Evolutionary conservation across 2,329 filamentous ascomycete species (phyloP), one percentile per base, ranked within the genome.

Genomic region (Didymella arachidicola): DNA sequence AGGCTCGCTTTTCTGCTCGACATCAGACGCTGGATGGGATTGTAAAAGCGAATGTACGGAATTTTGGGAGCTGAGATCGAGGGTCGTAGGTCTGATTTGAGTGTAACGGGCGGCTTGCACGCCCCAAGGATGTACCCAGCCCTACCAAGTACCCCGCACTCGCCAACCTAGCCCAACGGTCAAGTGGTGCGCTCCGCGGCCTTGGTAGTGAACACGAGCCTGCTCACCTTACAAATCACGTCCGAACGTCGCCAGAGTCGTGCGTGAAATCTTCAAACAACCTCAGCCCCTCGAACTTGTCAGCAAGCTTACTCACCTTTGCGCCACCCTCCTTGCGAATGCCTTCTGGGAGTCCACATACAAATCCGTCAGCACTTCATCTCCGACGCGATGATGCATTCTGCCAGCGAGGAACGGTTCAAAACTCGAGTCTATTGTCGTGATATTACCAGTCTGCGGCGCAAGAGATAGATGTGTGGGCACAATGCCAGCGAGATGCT

Each of bases 261-360:
- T 42, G 34, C 11, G 41, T 53, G 8, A 56, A 52, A 10, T 52
- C 47, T 57, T 76, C 67, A 39, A 73, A 76, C 7, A 75, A 60
- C 61, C 73, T 70, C 22, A 61, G 67, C 53, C 67, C 66, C 19
- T 67, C 57, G 8, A 75, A 71, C n/a, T 64, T 63, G 34, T 68
- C 62, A 3, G 67, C 71, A 39, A 75, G 67, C 54, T 69, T 68
- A 25, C 61, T 26, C 32, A 70, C 66, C 32, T 63, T 65, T 32
- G 70, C 67, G 11, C 36, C 36, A 19, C 11, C 18, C 18, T 19
- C 7, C 1, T 39, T 39, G 16, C 18, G n/a, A 12, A 39, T 39
- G 36, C 36, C 2, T n/a, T 39, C 7, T 18, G 5, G 19, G 10
- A 39, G 18, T 39, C 36, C n/a, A 39, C 36, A 39, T 19, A 19